Base-by-base conservation (phyloP, 768 basidiomycete species). In the Tulasnella sp. region DNA sequence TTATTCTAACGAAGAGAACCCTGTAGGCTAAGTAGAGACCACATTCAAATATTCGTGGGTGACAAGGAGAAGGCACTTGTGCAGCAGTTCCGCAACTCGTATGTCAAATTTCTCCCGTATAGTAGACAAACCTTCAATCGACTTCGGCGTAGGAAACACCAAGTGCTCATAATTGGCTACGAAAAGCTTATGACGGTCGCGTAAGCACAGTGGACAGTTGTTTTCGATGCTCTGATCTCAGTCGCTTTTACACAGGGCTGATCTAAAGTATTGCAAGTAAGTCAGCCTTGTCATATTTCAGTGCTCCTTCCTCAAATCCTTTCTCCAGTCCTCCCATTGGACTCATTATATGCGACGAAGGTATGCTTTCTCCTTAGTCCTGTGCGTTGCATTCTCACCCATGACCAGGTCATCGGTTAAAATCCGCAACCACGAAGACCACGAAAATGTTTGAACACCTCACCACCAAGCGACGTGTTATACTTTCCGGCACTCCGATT, bases 341-440 rank as follows among this genome's bases (percentile, higher is more conserved):
- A 9, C 84, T 99, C 4, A 91, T 99, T 78, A 86, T 99, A 29
- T 99, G 97, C 79, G 97, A 99, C 81, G 97, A 99, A 88, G 96
- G 96, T 88, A 36, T 19, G 82, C 71, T 8, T 15, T 17, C 15
- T 22, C 52, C 14, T 73, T 52, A 37, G 22, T 2, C 19, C 40
- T 4, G 17, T 45, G 75, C 5, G 2, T 22, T 76, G 37, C 72
- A 36, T 42, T 19, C 67, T 69, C 45, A 38, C 31, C 31, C 58
- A 14, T 19, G 52, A 45, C 15, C 71, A 93, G 94, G 94, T 2
- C 97, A 99, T 82, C 86, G 96, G 36, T 85, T 99, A 31, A 99
- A 98, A 81, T 95, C 95, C 12, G 90, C 94, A 5, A 92, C 90
- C 78, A 93, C 91, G 80, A 97, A 98, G 84, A 97, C 95, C 0